Evolutionary conservation across 2,329 filamentous ascomycete genomes (phyloP).

Genomic region (Aspergillus spinulosporus): DNA sequence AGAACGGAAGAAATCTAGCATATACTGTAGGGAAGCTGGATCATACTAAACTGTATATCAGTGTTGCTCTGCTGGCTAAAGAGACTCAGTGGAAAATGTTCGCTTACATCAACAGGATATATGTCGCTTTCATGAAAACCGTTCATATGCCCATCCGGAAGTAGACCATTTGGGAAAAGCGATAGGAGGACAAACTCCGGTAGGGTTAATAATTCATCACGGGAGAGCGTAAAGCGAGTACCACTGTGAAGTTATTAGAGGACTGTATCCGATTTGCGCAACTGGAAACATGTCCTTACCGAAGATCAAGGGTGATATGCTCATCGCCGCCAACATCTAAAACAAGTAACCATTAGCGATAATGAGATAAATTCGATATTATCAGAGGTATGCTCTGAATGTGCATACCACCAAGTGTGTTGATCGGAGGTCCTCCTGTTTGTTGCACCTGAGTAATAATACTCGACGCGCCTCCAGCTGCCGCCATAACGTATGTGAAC

Average conservation of each 20-base stretch:
- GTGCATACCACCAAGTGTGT: slow-evolving; percentile 75
- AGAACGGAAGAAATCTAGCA: slow-evolving; percentile 96
- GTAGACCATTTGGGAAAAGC: slow-evolving; percentile 97
- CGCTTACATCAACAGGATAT: slow-evolving; percentile 90
- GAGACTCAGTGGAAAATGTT: background rate
- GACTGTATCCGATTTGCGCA: slow-evolving; percentile 13
- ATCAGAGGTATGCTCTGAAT: background rate
- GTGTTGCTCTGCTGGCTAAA: background rate
- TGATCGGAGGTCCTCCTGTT: slow-evolving; percentile 78
- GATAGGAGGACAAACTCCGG: slow-evolving; percentile 97
- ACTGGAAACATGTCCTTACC: slow-evolving; percentile 58
- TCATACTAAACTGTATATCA: slow-evolving; percentile 70
- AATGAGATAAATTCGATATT: slow-evolving; percentile 14
- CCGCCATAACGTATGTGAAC: slow-evolving; percentile 97
- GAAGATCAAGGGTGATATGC: slow-evolving; percentile 89
- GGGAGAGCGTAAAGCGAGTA: slow-evolving; percentile 86
- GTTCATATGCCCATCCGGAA: slow-evolving; percentile 94
- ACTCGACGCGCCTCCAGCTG: slow-evolving; percentile 93
- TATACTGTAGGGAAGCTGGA: slow-evolving; percentile 92
- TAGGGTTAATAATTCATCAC: slow-evolving; percentile 91
- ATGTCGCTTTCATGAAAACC: slow-evolving; percentile 90
- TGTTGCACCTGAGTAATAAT: slow-evolving; percentile 99
- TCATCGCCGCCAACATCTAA: slow-evolving; percentile 83
- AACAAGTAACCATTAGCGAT: slow-evolving; percentile 12
- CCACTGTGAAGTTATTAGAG: slow-evolving; percentile 59